phyloP scores from a whole-genome alignment of 192 early-diverging fungal genomes.

The Coemansia sp. region DNA sequence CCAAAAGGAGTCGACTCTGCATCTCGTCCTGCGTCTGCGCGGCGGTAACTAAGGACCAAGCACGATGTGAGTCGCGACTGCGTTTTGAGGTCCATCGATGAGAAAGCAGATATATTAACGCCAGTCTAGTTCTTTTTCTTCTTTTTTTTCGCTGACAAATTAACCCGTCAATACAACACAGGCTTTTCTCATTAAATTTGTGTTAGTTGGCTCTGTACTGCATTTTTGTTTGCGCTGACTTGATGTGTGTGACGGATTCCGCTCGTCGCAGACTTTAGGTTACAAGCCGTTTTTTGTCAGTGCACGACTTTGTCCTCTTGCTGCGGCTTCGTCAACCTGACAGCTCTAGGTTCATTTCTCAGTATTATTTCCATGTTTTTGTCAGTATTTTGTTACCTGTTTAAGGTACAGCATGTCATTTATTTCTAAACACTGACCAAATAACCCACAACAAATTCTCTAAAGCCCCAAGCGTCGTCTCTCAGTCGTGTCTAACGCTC shows the following conservation, averaged over 20 bases:
- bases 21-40: conserved; percentile 71
- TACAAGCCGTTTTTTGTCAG: too few species aligned
- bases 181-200: conserved; percentile 3
- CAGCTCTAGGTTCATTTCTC: too few species aligned
- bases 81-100: neutral
- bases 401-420: too few species aligned
- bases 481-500: too few species aligned
- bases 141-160: neutral
- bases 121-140: neutral
- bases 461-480: too few species aligned
- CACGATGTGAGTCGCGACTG: neutral
- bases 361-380: neutral
- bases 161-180: neutral
- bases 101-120: neutral
- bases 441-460: too few species aligned
- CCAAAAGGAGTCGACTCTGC: conserved; percentile 45
- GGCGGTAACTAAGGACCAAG: conserved; percentile 62
- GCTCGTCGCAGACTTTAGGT: neutral
- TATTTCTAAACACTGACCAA: too few species aligned
- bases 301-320: too few species aligned
- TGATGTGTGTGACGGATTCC: too few species aligned
- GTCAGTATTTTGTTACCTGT: neutral
- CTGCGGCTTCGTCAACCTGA: too few species aligned
- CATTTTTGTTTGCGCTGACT: too few species aligned
- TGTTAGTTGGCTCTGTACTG: too few species aligned